Evolutionary conservation across 345 rosid species (phyloP), one percentile per base, ranked within the genome.

Genomic region (Corchorus capsularis): DNA sequence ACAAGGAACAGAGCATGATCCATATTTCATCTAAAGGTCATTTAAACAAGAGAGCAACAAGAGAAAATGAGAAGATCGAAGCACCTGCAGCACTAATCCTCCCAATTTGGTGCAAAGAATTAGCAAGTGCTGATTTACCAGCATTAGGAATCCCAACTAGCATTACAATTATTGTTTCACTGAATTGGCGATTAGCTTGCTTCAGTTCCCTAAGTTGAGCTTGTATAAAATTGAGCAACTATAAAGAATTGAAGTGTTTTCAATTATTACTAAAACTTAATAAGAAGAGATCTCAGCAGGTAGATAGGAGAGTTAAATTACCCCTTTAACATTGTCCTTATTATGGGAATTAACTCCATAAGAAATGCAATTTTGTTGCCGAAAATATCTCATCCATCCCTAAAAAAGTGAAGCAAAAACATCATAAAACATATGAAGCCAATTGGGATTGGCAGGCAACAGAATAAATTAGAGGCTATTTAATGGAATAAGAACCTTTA

Each of bases 201-300:
- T 27, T 27, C 79, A 87, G 62, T 76, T 83, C 83, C 82, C 94
- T 87, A 39, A 89, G 81, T 79, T 81, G 90, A 67, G 87, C 87
- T 87, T 92, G 98, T 75, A 94, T 80, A 59, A 87, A 87, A 74
- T 91, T 87, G 46, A 94, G 92, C 75, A 94, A 86, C 98, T 92
- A 85, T 49, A 27, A 79, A 53, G 27, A 35, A 68, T 65, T 50
- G 45, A 27, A 27, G 27, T 27, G 27, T 27, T 27, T 27, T 27
- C 27, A 27, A 27, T 27, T 27, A 27, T 27, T 27, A 27, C 27
- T 27, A 27, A 27, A 27, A 27, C 27, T 27, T 27, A 27, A 27
- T 27, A 27, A 27, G 27, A 13, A 60, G 59, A 0, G 9, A 55
- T 41, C 19, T 6, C 1, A n/a, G 16, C 5, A 8, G 8, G 39